These are phyloP conservation scores for Diaporthe citri DNA, from an alignment of 2,329 filamentous ascomycete species.

Conservation along the genomic window DNA sequence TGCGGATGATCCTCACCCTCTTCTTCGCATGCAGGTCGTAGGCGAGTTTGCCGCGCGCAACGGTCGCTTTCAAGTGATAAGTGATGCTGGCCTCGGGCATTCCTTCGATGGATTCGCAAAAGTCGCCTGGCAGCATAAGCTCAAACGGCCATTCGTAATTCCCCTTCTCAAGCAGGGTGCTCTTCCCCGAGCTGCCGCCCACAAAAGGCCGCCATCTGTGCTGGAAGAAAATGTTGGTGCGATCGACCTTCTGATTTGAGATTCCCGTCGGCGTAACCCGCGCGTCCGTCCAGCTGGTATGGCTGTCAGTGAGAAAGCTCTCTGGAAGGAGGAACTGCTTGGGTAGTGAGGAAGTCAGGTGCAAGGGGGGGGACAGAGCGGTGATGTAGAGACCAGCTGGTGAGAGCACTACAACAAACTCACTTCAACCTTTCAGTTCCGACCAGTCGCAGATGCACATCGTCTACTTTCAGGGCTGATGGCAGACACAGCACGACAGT, in stretches of 20 bases:
- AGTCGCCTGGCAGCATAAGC: slow-evolving; percentile 76
- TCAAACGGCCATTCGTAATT: slow-evolving; percentile 91
- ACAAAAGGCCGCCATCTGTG: slow-evolving; percentile 79
- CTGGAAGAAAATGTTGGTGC: slow-evolving; percentile 71
- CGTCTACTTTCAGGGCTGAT: slow-evolving; percentile 77
- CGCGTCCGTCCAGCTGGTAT: slow-evolving; percentile 63
- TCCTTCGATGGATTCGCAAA: slow-evolving; percentile 91
- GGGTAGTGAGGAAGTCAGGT: not conserved
- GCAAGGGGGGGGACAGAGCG: not conserved
- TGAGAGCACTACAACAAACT: slow-evolving; percentile 49
- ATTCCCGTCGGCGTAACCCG: slow-evolving; percentile 69
- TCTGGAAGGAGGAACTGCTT: not conserved
- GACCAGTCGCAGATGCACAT: slow-evolving; percentile 78
- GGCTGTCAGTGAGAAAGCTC: slow-evolving; percentile 38
- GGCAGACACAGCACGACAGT: slow-evolving; percentile 80
- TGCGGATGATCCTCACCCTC: slow-evolving; percentile 82
- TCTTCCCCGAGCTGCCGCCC: slow-evolving; percentile 66
- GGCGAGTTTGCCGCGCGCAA: slow-evolving; percentile 87
- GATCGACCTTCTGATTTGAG: slow-evolving; percentile 70
- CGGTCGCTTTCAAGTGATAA: slow-evolving; percentile 91
- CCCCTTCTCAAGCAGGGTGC: slow-evolving; percentile 73
- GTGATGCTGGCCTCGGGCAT: slow-evolving; percentile 87
- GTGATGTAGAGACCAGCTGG: not conserved
- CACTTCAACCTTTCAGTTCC: slow-evolving; percentile 79
- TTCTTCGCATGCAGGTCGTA: slow-evolving; percentile 88